Conservation (phyloP, 1,284 basidiomycete genomes). For the Cryptococcus neoformans region DNA sequence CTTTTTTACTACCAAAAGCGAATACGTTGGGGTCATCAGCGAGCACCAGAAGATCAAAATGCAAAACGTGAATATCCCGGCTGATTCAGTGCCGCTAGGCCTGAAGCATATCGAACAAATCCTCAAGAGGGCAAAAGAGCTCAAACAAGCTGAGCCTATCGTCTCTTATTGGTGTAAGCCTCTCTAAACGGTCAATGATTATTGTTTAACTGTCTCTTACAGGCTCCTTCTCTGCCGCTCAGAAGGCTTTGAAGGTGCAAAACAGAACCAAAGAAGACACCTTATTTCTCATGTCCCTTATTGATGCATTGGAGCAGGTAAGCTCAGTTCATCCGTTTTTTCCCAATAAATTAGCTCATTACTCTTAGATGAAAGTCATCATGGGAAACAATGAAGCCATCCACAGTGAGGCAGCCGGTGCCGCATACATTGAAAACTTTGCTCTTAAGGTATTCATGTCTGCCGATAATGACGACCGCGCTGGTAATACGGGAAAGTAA, state of each 20-base stretch:
- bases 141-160: slow-evolving; percentile 73
- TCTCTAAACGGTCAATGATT: background rate
- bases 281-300: slow-evolving; percentile 67
- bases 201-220: slow-evolving; percentile 5
- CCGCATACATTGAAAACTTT: slow-evolving; percentile 92
- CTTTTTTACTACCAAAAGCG: too few relatives aligned
- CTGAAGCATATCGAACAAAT: slow-evolving; percentile 63
- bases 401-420: slow-evolving; percentile 73
- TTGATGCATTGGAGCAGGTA: slow-evolving; percentile 66
- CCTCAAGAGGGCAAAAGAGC: slow-evolving; percentile 85
- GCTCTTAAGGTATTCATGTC: slow-evolving; percentile 79
- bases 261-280: slow-evolving; percentile 64
- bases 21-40: too few relatives aligned
- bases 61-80: slow-evolving; percentile 43
- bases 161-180: slow-evolving; percentile 91
- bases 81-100: slow-evolving; percentile 45
- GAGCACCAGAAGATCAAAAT: slow-evolving; percentile 16
- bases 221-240: slow-evolving; percentile 88
- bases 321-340: slow-evolving; percentile 13
- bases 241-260: slow-evolving; percentile 71
- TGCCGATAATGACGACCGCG: slow-evolving; percentile 89
- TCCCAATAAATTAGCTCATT: background rate
- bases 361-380: slow-evolving; percentile 62
- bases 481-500: slow-evolving; percentile 69
- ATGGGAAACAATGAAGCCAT: slow-evolving; percentile 77